phyloP scores from a whole-genome alignment of 495 filamentous ascomycete species.

The Talaromyces ruber region DNA sequence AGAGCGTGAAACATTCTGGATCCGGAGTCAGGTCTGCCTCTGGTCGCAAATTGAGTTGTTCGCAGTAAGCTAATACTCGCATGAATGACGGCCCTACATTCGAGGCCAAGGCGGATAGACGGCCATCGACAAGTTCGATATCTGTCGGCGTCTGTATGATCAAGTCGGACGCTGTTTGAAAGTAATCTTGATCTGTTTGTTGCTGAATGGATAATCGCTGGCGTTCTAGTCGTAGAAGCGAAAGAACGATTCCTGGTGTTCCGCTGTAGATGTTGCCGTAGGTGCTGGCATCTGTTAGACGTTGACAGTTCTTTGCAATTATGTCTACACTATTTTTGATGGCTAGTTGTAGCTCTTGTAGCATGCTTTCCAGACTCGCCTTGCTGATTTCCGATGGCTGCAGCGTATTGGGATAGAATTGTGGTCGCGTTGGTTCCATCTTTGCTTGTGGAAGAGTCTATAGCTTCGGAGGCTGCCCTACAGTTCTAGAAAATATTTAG shows the following conservation, averaged over 20 bases:
- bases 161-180: conserved; percentile 18
- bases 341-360: conserved; percentile 20
- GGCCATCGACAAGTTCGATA: conserved; percentile 16
- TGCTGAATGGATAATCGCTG: conserved; percentile 17
- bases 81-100: conserved; percentile 19
- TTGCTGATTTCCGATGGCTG: conserved; percentile 8
- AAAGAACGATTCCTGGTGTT: conserved; percentile 24
- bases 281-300: conserved; percentile 16
- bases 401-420: conserved; percentile 15
- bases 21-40: conserved; percentile 4
- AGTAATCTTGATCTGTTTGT: conserved; percentile 14
- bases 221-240: conserved; percentile 29
- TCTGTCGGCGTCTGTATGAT: conserved; percentile 20
- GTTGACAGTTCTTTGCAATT: conserved; percentile 14
- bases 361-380: conserved; percentile 7
- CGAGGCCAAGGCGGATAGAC: conserved; percentile 25
- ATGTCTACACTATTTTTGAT: conserved; percentile 19
- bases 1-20: conserved; percentile 17
- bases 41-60: conserved; percentile 4
- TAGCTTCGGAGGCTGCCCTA: not conserved
- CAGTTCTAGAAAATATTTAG: too few species aligned
- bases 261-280: conserved; percentile 20
- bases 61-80: conserved; percentile 15
- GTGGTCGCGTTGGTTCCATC: conserved; percentile 7
- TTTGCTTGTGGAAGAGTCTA: not conserved